A percentile compares a stretch with the other conserved stretches of the same genome.
These are phyloP conservation scores for Leptographium procerum DNA, from an alignment of 2,329 filamentous ascomycete genomes.

Conservation along the genomic window DNA sequence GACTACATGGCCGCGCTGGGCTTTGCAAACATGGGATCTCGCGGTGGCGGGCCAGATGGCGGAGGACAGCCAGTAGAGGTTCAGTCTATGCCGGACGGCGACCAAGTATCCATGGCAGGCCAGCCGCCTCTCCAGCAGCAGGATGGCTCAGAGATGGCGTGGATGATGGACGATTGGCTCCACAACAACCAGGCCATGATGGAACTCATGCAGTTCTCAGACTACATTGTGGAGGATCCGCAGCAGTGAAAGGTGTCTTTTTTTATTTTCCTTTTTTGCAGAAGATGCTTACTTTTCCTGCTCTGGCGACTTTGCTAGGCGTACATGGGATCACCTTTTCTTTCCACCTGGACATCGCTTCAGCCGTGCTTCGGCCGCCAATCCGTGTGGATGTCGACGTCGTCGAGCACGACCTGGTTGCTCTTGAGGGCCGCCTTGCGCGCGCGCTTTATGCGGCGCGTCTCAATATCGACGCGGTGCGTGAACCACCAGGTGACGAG, in stretches of 20 bases:
- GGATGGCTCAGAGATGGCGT: not conserved
- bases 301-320: no score
- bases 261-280: no score
- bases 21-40: not conserved
- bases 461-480: slow-evolving; percentile 7
- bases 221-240: not conserved
- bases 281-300: no score
- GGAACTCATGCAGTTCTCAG: not conserved
- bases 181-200: not conserved
- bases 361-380: not conserved
- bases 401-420: slow-evolving; percentile 9
- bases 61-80: not conserved
- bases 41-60: not conserved
- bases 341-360: no score
- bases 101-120: not conserved
- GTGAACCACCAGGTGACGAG: slow-evolving; percentile 10
- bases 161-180: not conserved
- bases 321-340: no score
- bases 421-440: not conserved
- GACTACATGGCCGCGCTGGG: not conserved
- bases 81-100: not conserved
- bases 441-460: slow-evolving; percentile 5
- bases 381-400: slow-evolving; percentile 2
- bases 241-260: no score
- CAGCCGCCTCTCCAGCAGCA: not conserved